Evolutionary conservation across 306 rosid genomes (phyloP).

Genomic region (Spatholobus suberectus): DNA sequence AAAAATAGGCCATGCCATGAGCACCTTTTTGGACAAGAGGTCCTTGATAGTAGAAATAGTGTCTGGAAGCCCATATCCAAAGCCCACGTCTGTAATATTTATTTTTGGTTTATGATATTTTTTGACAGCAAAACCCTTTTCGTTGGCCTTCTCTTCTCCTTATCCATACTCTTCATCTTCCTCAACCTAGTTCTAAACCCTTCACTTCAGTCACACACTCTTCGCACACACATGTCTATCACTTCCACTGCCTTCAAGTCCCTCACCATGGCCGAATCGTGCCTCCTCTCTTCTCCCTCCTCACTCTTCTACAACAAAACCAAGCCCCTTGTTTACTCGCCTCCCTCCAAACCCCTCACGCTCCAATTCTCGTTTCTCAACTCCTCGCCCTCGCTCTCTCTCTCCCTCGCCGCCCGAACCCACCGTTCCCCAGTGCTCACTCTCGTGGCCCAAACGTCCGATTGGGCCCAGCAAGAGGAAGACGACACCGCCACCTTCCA

Average conservation of each 20-base stretch:
- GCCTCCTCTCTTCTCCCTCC: conserved; percentile 54
- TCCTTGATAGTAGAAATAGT: too few species aligned
- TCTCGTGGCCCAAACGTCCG: conserved; percentile 75
- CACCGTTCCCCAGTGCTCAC: conserved; percentile 50
- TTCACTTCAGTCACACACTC: conserved; percentile 18
- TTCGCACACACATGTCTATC: conserved; percentile 55
- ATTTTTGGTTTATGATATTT: not conserved
- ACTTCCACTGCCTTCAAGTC: conserved; percentile 55
- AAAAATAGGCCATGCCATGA: too few species aligned
- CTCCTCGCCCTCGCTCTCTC: conserved; percentile 39
- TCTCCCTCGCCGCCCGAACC: conserved; percentile 46
- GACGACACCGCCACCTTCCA: conserved; percentile 52
- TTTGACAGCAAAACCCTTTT: not conserved
- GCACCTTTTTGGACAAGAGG: too few species aligned
- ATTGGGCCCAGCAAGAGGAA: conserved; percentile 84
- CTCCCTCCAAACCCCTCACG: conserved; percentile 61
- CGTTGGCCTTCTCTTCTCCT: not conserved
- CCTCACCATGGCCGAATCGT: conserved; percentile 63
- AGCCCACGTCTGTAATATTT: not conserved
- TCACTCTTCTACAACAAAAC: conserved; percentile 50
- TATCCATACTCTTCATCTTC: not conserved
- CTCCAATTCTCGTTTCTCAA: conserved; percentile 55
- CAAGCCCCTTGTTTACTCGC: conserved; percentile 44
- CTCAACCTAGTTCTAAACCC: not conserved
- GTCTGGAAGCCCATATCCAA: not conserved